Percentiles rank a stretch among this genome's conserved stretches.
Evolutionary conservation across 2,329 filamentous ascomycete genomes (phyloP).

Genomic region (Sarocladiaceae sp.): DNA sequence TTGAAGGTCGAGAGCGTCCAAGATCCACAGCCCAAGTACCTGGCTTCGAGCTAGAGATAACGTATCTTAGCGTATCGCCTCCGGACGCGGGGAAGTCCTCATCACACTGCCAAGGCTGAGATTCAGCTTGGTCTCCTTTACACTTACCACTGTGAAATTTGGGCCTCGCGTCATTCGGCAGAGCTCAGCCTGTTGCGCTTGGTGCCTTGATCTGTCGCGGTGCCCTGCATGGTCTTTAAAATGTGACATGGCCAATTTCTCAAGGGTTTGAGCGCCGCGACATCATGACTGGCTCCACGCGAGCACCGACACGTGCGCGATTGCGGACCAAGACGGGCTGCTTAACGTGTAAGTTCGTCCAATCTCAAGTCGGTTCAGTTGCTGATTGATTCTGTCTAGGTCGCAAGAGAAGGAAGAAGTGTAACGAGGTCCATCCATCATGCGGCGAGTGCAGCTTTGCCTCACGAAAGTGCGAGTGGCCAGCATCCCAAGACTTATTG

Average conservation of each 20-base stretch:
- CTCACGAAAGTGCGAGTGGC: constrained; percentile 6
- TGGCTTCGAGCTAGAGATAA: background rate
- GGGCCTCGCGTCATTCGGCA: no score
- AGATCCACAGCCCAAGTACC: background rate
- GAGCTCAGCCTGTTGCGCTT: no score
- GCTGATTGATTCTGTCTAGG: constrained; percentile 1
- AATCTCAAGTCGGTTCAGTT: background rate
- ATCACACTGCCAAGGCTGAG: background rate
- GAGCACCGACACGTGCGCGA: background rate
- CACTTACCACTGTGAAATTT: no score
- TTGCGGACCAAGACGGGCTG: constrained; percentile 6
- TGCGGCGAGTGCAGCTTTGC: constrained; percentile 7
- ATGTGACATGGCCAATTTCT: background rate
- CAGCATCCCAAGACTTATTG: constrained; percentile 4
- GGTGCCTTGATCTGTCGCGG: no score
- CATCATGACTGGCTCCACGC: background rate
- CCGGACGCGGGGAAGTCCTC: background rate
- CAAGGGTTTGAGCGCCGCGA: no score
- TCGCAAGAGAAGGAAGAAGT: constrained; percentile 10
- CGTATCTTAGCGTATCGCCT: background rate
- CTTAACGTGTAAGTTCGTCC: background rate
- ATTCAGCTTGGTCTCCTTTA: no score
- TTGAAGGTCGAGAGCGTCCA: background rate
- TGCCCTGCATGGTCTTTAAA: no score
- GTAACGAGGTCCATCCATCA: constrained; percentile 4